Evolutionary conservation across 805 yeast genomes (phyloP), one percentile per base, ranked within the genome.

Genomic region (Zygoascus flipseniorum): DNA sequence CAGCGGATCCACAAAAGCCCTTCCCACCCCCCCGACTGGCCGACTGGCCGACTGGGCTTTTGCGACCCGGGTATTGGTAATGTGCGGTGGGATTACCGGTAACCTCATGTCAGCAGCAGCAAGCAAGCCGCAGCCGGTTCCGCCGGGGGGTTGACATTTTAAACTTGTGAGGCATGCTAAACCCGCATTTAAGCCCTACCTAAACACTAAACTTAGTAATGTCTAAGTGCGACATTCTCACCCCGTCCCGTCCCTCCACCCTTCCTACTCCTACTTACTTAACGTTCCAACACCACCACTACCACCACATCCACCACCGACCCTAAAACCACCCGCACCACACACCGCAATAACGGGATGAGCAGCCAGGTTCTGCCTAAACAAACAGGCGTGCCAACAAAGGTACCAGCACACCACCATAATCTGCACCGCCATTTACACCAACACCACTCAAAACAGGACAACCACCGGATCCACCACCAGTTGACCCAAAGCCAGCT

Each of bases 361-460:
- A 42, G 44, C 44, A 42, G 44, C 44, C 26, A 42, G 13, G 44
- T 42, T 42, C 26, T 42, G 26, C 26, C 18, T 14, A 16, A 42
- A 5, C 13, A 42, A 10, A 13, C 18, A 11, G 26, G 19, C 14
- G 20, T 19, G 23, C 11, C 44, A 16, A 11, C 26, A 10, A 19
- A 18, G 20, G 41, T n/a, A 4, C 41, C n/a, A 9, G n/a, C 20
- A 4, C 31, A 23, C 20, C 31, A 10, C 32, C 47, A 44, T 19
- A 31, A 44, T 26, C 3, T 44, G n/a, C 47, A 44, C 31, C 47
- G n/a, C 31, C 47, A 19, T 44, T 28, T 35, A 35, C 39, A 35
- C 16, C 39, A 35, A 8, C 49, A 46, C 26, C 49, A 46, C 42
- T 14, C 37, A 5, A 46, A 46, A 19, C 39, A 46, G 41, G 49